phyloP scores from a whole-genome alignment of 768 basidiomycete species.

The Suillus tomentosus region DNA sequence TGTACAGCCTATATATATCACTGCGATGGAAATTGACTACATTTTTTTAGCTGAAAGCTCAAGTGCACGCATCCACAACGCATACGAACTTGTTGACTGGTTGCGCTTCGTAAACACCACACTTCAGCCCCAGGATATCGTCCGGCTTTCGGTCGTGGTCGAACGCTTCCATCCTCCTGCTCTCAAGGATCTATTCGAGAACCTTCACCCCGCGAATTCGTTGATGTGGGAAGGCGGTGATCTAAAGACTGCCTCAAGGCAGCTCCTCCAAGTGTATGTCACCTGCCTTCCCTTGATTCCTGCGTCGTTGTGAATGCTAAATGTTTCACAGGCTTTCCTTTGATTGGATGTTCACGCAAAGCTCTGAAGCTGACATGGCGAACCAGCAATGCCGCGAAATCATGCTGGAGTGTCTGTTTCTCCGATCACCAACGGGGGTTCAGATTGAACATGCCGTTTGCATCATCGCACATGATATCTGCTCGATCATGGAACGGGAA shows the following conservation, averaged over 20 bases:
- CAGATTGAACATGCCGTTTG: conserved; percentile 39
- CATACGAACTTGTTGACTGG: conserved; percentile 67
- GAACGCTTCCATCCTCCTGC: conserved; percentile 43
- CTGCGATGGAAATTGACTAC: neutral
- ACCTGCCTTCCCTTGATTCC: neutral
- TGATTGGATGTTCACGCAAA: conserved; percentile 47
- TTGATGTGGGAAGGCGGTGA: conserved; percentile 40
- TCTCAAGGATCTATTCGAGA: conserved; percentile 44
- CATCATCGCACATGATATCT: conserved; percentile 41
- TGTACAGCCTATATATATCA: conserved; percentile 26
- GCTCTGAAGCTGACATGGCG: conserved; percentile 22
- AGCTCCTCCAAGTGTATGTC: conserved; percentile 1
- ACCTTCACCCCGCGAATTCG: conserved; percentile 43
- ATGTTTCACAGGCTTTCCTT: conserved; percentile 35
- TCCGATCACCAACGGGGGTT: conserved; percentile 23
- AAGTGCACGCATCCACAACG: conserved; percentile 37
- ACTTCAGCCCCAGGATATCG: conserved; percentile 39
- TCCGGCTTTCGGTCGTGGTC: conserved; percentile 42
- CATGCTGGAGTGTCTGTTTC: conserved; percentile 39
- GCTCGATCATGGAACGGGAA: conserved; percentile 20
- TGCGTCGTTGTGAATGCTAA: neutral
- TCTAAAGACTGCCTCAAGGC: conserved; percentile 1
- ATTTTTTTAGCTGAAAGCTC: conserved; percentile 40
- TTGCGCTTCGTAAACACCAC: conserved; percentile 48
- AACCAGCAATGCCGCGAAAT: conserved; percentile 28